A percentile compares a stretch with the other conserved stretches of the same genome.
Conservation (phyloP, 805 yeast species). For the Saccharomycopsis sp. region DNA sequence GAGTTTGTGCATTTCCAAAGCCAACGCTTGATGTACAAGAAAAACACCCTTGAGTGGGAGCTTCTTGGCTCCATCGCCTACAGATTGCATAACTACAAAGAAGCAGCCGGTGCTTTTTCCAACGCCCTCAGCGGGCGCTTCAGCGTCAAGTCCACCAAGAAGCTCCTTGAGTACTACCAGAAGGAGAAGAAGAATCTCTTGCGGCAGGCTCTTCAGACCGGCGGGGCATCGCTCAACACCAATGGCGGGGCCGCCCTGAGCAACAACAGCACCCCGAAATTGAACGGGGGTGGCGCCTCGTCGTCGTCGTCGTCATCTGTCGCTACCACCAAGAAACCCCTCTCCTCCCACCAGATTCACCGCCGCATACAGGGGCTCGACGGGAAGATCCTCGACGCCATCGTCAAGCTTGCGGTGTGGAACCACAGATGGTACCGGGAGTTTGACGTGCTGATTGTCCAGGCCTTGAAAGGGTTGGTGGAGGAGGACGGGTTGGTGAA, state of each 20-base stretch:
- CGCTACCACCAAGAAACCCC: conserved; percentile 18
- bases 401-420: conserved; percentile 88
- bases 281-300: too few relatives aligned
- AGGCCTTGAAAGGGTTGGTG: conserved; percentile 50
- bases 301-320: too few relatives aligned
- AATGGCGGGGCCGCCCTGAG: too few relatives aligned
- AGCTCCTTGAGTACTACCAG: conserved; percentile 57
- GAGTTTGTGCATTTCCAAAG: conserved; percentile 84
- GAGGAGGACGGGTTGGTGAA: conserved; percentile 73
- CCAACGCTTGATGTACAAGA: conserved; percentile 70
- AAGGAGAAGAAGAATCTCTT: conserved; percentile 34
- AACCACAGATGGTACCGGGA: conserved; percentile 96
- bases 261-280: conserved; percentile 25
- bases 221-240: too few relatives aligned
- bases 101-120: conserved; percentile 78
- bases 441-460: conserved; percentile 62
- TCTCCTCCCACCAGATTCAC: conserved; percentile 25
- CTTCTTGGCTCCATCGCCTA: conserved; percentile 77
- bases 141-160: conserved; percentile 70
- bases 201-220: conserved; percentile 21
- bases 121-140: conserved; percentile 66
- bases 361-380: conserved; percentile 33
- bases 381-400: conserved; percentile 49
- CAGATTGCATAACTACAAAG: conserved; percentile 77
- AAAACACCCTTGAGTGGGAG: conserved; percentile 86